Conservation (phyloP, 805 yeast genomes). For the Scheffersomyces amazonensis region DNA sequence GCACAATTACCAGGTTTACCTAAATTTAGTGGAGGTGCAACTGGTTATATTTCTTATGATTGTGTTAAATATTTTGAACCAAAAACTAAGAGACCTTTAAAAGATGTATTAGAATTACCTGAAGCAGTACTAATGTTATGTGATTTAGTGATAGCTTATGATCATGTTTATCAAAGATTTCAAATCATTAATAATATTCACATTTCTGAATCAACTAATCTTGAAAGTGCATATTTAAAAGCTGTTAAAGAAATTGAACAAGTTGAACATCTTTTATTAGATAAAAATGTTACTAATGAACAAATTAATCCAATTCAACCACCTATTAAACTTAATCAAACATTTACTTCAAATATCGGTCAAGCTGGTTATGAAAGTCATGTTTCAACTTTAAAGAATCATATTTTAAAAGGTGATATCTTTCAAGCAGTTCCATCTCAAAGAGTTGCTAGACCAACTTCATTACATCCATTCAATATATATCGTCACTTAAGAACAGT, state of each 20-base stretch:
- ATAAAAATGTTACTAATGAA: slow-evolving; percentile 38
- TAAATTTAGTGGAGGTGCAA: slow-evolving; percentile 88
- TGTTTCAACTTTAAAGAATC: slow-evolving; percentile 71
- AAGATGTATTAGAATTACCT: slow-evolving; percentile 81
- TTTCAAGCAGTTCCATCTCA: slow-evolving; percentile 99
- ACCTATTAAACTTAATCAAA: slow-evolving; percentile 63
- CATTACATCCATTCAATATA: slow-evolving; percentile 93
- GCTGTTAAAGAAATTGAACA: slow-evolving; percentile 24
- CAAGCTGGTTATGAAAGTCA: slow-evolving; percentile 88
- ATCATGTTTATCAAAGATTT: slow-evolving; percentile 89
- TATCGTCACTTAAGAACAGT: slow-evolving; percentile 93
- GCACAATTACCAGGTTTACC: slow-evolving; percentile 83
- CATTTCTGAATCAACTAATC: slow-evolving; percentile 31
- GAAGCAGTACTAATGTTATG: slow-evolving; percentile 91
- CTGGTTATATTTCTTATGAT: slow-evolving; percentile 94
- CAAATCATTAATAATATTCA: slow-evolving; percentile 83
- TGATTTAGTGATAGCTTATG: slow-evolving; percentile 88
- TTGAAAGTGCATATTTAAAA: slow-evolving; percentile 5
- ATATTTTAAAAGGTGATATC: slow-evolving; percentile 87
- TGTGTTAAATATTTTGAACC: slow-evolving; percentile 98
- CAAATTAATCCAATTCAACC: slow-evolving; percentile 69
- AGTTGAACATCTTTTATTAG: slow-evolving; percentile 50
- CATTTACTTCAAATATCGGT: slow-evolving; percentile 86
- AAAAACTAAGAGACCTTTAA: slow-evolving; percentile 67
- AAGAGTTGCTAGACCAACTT: slow-evolving; percentile 92